Conservation (phyloP, 2,329 filamentous ascomycete species). For the Cladosporium sp. region DNA sequence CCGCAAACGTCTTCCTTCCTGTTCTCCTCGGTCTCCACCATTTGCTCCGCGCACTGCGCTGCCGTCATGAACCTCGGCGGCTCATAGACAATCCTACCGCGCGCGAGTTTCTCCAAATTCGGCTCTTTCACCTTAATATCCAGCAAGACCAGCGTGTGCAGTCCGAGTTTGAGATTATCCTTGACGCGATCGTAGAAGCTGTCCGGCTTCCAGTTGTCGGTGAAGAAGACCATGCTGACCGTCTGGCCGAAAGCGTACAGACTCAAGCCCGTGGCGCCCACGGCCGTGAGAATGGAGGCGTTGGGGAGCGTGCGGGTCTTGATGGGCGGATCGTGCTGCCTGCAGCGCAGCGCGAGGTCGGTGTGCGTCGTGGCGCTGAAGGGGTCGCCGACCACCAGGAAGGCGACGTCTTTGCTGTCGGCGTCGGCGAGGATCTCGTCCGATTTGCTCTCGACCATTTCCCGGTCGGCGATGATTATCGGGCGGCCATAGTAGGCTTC, state of each 20-base stretch:
- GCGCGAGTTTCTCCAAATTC: conserved; percentile 81
- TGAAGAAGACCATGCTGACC: conserved; percentile 98
- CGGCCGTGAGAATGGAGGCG: conserved; percentile 91
- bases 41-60: conserved; percentile 72
- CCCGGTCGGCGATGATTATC: conserved; percentile 85
- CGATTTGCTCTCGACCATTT: conserved; percentile 92
- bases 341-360: conserved; percentile 87
- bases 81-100: conserved; percentile 63
- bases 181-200: conserved; percentile 93
- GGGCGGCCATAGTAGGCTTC: conserved; percentile 92
- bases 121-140: conserved; percentile 99
- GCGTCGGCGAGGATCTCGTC: conserved; percentile 87
- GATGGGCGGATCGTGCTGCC: conserved; percentile 78
- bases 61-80: conserved; percentile 73
- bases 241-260: conserved; percentile 99
- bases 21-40: conserved; percentile 68
- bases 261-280: conserved; percentile 87
- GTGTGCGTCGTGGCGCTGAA: conserved; percentile 97
- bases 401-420: conserved; percentile 80
- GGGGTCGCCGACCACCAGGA: conserved; percentile 94
- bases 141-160: conserved; percentile 87
- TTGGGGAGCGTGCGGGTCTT: conserved; percentile 82
- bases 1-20: conserved; percentile 58
- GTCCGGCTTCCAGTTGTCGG: conserved; percentile 84
- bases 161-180: conserved; percentile 78